Base-by-base conservation (phyloP, 1,139 yeast species). In the Scheffersomyces segobiensis region DNA sequence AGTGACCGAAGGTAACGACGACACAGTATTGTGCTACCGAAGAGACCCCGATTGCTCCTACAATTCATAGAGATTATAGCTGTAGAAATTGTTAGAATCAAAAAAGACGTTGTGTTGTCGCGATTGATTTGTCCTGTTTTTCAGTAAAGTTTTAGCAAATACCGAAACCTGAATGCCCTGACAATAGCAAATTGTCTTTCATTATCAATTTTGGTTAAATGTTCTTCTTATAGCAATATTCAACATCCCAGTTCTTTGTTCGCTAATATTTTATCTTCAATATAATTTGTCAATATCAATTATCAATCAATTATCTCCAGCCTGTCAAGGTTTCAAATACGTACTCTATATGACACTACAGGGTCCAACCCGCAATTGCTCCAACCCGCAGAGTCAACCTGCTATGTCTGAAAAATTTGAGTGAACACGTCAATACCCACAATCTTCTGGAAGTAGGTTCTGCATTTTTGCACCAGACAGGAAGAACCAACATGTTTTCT, bases 401-500 rank as follows among this genome's bases (percentile, higher is more conserved):
- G 42, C 42, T 3, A 32, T 14, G 42, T 32, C 42, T 32, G 42
- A 54, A 52, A 52, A 42, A 39, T 53, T 54, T 55, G 56, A 55
- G 56, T 56, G 64, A 61, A 62, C 64, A 62, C 64, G 64, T 62
- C 61, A 57, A 62, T 63, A 56, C 54, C 32, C 26, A 32, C 49
- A 26, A 54, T 32, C 7, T 32, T 32, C 42, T 32, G 42, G 42
- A 32, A 32, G 42, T 32, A 32, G 42, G 42, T 32, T 32, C 42
- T 32, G 42, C 42, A 32, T 32, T 32, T 32, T 32, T 14, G 42
- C 42, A 32, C 42, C 42, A 32, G 12, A 32, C 42, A 10, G 42
- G 42, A 32, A 32, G 17, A 10, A 32, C 42, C 42, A 32, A 32
- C 42, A 32, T 32, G 42, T 32, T 10, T 32, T 32, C 17, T 32